Percentiles rank a stretch among this genome's conserved stretches.
Conservation (phyloP, 2,329 filamentous ascomycete genomes). For the Macrophomina pseudophaseolina region DNA sequence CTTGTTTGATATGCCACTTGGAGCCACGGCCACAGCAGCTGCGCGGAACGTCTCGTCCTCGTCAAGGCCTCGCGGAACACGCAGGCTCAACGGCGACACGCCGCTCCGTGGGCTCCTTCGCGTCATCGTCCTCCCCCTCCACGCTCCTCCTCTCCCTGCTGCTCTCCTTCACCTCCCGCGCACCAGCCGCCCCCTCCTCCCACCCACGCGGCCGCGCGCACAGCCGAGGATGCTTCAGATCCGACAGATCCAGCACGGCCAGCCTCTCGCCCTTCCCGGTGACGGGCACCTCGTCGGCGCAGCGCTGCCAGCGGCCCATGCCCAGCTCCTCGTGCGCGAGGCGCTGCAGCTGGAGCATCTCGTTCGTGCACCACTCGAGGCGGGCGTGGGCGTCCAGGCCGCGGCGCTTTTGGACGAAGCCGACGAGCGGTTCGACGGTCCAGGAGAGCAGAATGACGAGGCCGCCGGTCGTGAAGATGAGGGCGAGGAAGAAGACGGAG, state of each 20-base stretch:
- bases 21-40: neutral
- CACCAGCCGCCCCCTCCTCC: neutral
- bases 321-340: neutral
- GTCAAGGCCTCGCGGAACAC: neutral
- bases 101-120: neutral
- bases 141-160: neutral
- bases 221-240: neutral
- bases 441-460: neutral
- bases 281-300: slow-evolving; percentile 7
- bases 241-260: slow-evolving; percentile 10
- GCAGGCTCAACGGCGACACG: neutral
- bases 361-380: slow-evolving; percentile 28
- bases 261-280: slow-evolving; percentile 18
- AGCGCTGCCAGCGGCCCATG: neutral
- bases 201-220: neutral
- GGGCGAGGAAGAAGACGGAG: neutral
- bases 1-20: neutral
- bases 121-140: neutral
- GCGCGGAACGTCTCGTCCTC: neutral
- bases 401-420: neutral
- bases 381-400: slow-evolving; percentile 12
- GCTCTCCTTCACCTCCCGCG: neutral
- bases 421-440: neutral
- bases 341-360: slow-evolving; percentile 28
- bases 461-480: neutral